Evolutionary conservation across 176 grass and related monocot species (phyloP), one percentile per base, ranked within the genome.

Genomic region (Zea luxurians): DNA sequence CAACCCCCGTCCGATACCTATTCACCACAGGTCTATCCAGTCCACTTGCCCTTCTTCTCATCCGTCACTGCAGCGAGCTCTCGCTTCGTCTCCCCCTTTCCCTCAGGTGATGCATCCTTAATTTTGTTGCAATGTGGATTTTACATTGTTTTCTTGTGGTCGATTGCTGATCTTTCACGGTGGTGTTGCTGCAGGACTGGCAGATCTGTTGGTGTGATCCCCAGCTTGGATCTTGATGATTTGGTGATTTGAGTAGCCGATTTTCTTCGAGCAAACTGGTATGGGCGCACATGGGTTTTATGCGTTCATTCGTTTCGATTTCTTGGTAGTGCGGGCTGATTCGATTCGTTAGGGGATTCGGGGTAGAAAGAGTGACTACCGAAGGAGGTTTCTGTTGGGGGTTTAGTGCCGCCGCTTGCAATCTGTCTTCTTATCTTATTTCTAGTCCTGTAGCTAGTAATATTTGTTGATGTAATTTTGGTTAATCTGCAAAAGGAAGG

Each of bases 161-260:
- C 13, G 45, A 45, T 36, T 46, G 13, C 82, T 77, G 82, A 89
- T 81, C 73, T 66, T 18, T 70, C 42, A 37, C 64, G 66, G 59
- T 66, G 50, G 38, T 52, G 48, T 6, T 16, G 59, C 15, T 62
- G 80, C 74, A 83, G 61, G 60, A 75, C 34, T 37, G 72, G 80
- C 62, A 69, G 86, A 88, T 88, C 86, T 74, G 81, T 71, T 12
- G 1, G 42, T 36, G 64, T 12, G 10, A 83, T 44, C 13, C 55
- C 68, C 17, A 11, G 3, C 53, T 54, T 34, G 69, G 46, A 69
- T 79, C 68, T 68, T 69, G 50, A 15, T 35, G 68, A 74, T 68
- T 61, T 47, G 37, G 50, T 41, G 52, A 27, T 13, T 80, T 10
- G 61, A 5, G n/a, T 41, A 2, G 46, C 21, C 7, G 6, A 47